Conservation (phyloP, 2,329 filamentous ascomycete genomes). For the Clonostachys sp. region DNA sequence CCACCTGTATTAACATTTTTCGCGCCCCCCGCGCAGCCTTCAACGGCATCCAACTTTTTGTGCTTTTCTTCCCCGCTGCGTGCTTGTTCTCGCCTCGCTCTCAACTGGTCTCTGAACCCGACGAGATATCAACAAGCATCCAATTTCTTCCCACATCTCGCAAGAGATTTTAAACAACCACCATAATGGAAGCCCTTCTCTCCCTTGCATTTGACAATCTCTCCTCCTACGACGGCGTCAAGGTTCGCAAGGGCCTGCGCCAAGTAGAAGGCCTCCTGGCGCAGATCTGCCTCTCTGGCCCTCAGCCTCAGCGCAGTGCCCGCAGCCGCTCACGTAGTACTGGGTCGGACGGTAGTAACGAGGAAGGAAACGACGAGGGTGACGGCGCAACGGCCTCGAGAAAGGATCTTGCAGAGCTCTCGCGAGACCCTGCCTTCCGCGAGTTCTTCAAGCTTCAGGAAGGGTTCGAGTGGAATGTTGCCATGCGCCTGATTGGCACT, state of each 20-base stretch:
- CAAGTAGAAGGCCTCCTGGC: slow-evolving; percentile 93
- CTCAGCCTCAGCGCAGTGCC: neutral
- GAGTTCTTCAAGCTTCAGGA: slow-evolving; percentile 97
- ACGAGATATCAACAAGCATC: too few relatives aligned
- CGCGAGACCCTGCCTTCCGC: slow-evolving; percentile 81
- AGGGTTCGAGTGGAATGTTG: slow-evolving; percentile 97
- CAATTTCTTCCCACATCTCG: slow-evolving; percentile 4
- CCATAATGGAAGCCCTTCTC: slow-evolving; percentile 80
- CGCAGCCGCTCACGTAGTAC: slow-evolving; percentile 17
- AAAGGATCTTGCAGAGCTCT: slow-evolving; percentile 66
- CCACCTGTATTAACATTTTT: slow-evolving; percentile 18
- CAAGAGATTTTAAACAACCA: slow-evolving; percentile 4
- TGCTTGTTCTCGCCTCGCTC: neutral
- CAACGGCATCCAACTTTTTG: neutral
- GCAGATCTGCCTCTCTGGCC: slow-evolving; percentile 71
- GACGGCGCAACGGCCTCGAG: slow-evolving; percentile 32
- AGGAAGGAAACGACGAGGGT: slow-evolving; percentile 18
- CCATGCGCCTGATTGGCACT: slow-evolving; percentile 77
- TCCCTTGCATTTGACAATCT: slow-evolving; percentile 95
- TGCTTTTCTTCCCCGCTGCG: slow-evolving; percentile 1
- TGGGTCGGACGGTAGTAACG: slow-evolving; percentile 3
- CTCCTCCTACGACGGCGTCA: slow-evolving; percentile 82
- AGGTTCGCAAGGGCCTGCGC: slow-evolving; percentile 88
- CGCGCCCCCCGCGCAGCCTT: slow-evolving; percentile 1
- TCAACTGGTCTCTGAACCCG: neutral